phyloP scores from a whole-genome alignment of 2,329 filamentous ascomycete genomes.

The Ascochyta fabae region DNA sequence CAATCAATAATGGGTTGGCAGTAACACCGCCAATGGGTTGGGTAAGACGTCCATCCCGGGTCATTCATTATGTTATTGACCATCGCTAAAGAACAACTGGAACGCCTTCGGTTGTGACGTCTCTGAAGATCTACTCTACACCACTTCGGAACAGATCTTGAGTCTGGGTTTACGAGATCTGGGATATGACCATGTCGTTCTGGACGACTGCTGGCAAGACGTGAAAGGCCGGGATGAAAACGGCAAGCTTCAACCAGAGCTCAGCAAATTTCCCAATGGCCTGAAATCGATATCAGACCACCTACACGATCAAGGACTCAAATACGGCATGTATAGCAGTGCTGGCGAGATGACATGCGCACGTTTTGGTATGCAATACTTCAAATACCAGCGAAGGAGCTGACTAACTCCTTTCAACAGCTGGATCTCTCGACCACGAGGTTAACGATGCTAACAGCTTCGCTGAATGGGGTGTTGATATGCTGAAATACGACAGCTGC shows the following conservation, averaged over 20 bases:
- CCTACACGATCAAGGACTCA: conserved; percentile 55
- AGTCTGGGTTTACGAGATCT: conserved; percentile 36
- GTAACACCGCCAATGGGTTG: conserved; percentile 34
- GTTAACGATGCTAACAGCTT: conserved; percentile 35
- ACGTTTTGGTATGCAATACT: conserved; percentile 53
- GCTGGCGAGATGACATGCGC: conserved; percentile 62
- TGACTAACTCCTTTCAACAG: conserved; percentile 3
- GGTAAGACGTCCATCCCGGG: conserved; percentile 11
- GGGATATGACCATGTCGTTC: conserved; percentile 59
- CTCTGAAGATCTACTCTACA: conserved; percentile 37
- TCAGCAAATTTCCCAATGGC: conserved; percentile 67
- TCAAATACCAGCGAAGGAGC: neutral
- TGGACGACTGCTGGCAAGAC: conserved; percentile 65
- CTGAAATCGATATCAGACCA: conserved; percentile 60
- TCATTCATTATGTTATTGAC: conserved; percentile 1
- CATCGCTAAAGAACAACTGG: conserved; percentile 29
- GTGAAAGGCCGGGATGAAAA: conserved; percentile 54
- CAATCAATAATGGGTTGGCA: conserved; percentile 35
- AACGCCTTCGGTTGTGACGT: conserved; percentile 37
- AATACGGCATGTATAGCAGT: conserved; percentile 69
- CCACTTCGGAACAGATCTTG: conserved; percentile 32
- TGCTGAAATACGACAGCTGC: conserved; percentile 49
- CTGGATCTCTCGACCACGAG: conserved; percentile 36
- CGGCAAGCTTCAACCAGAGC: conserved; percentile 46
- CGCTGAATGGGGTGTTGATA: conserved; percentile 45